Evolutionary conservation across 2,329 filamentous ascomycete genomes (phyloP).

Genomic region (Aspergillus tanneri): DNA sequence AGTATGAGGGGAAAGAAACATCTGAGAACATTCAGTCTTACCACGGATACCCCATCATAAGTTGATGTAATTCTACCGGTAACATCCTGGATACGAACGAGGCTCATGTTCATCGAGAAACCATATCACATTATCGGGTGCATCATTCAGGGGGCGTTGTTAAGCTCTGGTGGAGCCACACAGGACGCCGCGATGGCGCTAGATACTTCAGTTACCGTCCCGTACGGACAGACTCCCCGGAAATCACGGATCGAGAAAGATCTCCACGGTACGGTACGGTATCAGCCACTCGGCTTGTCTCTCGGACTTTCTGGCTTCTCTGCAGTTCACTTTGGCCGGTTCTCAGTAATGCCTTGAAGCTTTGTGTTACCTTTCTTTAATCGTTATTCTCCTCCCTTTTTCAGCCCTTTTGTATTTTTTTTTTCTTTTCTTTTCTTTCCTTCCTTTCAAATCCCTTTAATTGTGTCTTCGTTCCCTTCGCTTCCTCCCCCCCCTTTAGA

Average conservation of each 20-base stretch:
- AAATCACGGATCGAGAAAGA: not conserved
- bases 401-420: slow-evolving; percentile 14
- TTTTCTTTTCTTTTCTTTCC: not conserved
- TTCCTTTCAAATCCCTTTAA: slow-evolving; percentile 5
- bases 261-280: slow-evolving; percentile 1
- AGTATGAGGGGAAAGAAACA: too few species aligned
- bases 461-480: slow-evolving; percentile 4
- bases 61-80: too few species aligned
- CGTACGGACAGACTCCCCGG: slow-evolving; percentile 1
- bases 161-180: slow-evolving; percentile 24
- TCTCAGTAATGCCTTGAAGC: slow-evolving; percentile 19
- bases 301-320: not conserved
- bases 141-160: slow-evolving; percentile 22
- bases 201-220: slow-evolving; percentile 11
- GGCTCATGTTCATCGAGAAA: too few species aligned
- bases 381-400: slow-evolving; percentile 14
- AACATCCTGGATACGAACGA: too few species aligned
- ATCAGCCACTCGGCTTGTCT: not conserved
- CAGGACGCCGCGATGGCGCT: slow-evolving; percentile 21
- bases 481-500: slow-evolving; percentile 6
- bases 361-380: slow-evolving; percentile 9
- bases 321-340: not conserved
- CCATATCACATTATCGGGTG: too few species aligned
- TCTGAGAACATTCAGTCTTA: too few species aligned
- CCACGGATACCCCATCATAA: too few species aligned